Evolutionary conservation across 2,329 filamentous ascomycete species (phyloP).

Genomic region (Botrytis galanthina): DNA sequence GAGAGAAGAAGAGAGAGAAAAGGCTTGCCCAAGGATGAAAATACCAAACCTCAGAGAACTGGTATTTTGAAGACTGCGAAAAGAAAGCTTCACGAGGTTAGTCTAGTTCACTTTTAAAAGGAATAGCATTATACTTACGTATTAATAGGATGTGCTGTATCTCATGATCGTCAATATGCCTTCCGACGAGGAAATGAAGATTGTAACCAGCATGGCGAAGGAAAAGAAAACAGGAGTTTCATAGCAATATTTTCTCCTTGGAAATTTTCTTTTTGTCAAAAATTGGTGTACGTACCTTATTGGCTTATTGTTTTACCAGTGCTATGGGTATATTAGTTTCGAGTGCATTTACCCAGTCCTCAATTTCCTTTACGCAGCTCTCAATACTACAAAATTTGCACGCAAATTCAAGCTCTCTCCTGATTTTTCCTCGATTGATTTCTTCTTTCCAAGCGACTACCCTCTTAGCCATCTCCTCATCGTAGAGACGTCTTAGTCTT

Average conservation of each 20-base stretch:
- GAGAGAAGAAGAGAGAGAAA: slow-evolving; percentile 9
- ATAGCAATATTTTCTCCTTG: not conserved
- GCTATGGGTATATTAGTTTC: not conserved
- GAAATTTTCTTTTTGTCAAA: not conserved
- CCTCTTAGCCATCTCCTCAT: not conserved
- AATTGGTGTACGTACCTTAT: not conserved
- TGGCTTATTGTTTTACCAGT: not conserved
- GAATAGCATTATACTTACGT: slow-evolving; percentile 4
- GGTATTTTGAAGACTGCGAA: slow-evolving; percentile 18
- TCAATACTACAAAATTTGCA: slow-evolving; percentile 4
- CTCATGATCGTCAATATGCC: slow-evolving; percentile 47
- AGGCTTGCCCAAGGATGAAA: slow-evolving; percentile 10
- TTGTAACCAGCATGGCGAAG: slow-evolving; percentile 1
- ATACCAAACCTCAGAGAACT: slow-evolving; percentile 8
- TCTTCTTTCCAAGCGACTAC: not conserved
- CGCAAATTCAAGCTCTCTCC: slow-evolving; percentile 6
- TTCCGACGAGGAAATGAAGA: slow-evolving; percentile 5
- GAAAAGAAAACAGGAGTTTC: slow-evolving; percentile 2
- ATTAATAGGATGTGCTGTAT: slow-evolving; percentile 48
- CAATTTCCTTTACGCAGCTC: not conserved
- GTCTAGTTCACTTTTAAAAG: slow-evolving; percentile 7
- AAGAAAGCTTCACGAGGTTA: slow-evolving; percentile 21
- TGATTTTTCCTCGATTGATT: not conserved
- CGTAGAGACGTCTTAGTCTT: not conserved
- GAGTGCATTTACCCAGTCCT: not conserved